Percentiles rank a stretch among this genome's conserved stretches.
phyloP scores from a whole-genome alignment of 2,329 filamentous ascomycete genomes.

The Dothideomycetes sp. region DNA sequence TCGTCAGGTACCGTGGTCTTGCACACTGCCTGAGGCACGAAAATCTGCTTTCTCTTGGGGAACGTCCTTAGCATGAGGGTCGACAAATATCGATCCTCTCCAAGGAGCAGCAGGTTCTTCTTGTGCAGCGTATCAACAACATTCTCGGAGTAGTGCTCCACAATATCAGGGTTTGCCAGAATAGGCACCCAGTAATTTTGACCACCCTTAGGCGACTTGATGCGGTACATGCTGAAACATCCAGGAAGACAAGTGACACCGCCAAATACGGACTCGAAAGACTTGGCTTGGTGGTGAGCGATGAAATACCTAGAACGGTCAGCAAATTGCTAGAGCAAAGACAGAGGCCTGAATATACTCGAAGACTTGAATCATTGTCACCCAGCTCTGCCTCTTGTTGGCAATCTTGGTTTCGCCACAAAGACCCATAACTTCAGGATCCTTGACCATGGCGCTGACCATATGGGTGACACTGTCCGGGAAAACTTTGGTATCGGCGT shows the following conservation, averaged over 20 bases:
- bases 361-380: constrained; percentile 96
- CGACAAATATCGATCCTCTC: constrained; percentile 89
- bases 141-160: constrained; percentile 98
- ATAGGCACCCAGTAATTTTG: constrained; percentile 99
- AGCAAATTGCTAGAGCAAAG: neutral
- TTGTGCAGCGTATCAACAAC: constrained; percentile 97
- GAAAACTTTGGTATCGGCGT: constrained; percentile 98
- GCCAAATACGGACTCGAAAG: constrained; percentile 96
- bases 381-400: constrained; percentile 92
- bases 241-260: constrained; percentile 97
- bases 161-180: constrained; percentile 92
- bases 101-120: constrained; percentile 85
- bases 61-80: constrained; percentile 98
- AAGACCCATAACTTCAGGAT: constrained; percentile 97
- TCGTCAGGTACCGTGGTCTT: constrained; percentile 93
- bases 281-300: constrained; percentile 92
- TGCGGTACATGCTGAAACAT: constrained; percentile 99
- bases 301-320: constrained; percentile 61
- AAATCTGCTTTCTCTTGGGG: constrained; percentile 97
- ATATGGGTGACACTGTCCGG: constrained; percentile 97
- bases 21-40: constrained; percentile 96
- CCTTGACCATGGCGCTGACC: constrained; percentile 97
- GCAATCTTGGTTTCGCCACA: constrained; percentile 99
- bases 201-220: constrained; percentile 95
- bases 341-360: constrained; percentile 35